Conservation (phyloP, 2,329 filamentous ascomycete genomes). For the Colletotrichum plurivorum region DNA sequence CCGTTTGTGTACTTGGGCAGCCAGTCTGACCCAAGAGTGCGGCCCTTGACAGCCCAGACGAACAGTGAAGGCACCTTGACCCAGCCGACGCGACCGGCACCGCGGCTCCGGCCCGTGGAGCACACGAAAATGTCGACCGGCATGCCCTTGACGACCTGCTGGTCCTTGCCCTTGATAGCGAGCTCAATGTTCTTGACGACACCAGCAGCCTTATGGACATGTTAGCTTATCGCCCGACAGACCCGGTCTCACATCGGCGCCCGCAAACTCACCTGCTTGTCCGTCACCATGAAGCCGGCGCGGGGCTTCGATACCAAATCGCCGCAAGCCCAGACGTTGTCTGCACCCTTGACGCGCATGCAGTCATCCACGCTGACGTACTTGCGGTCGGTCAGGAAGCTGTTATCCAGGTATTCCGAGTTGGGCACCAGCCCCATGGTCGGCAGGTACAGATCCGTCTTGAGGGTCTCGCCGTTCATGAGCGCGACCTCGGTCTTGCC, state of each 20-base stretch:
- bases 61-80: conserved; percentile 65
- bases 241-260: no score
- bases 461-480: conserved; percentile 60
- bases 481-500: conserved; percentile 66
- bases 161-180: conserved; percentile 59
- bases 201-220: conserved; percentile 57
- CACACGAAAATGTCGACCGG: conserved; percentile 65
- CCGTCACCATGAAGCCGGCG: conserved; percentile 72
- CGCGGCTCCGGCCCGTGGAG: conserved; percentile 64
- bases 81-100: conserved; percentile 62
- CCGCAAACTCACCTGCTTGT: conserved; percentile 61
- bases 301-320: conserved; percentile 67
- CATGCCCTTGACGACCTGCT: conserved; percentile 60
- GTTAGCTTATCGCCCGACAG: no score
- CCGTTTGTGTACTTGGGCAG: conserved; percentile 63
- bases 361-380: conserved; percentile 66
- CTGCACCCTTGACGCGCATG: conserved; percentile 60
- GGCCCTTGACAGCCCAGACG: conserved; percentile 67
- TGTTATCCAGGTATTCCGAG: conserved; percentile 64
- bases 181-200: conserved; percentile 69
- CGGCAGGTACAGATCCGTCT: conserved; percentile 70
- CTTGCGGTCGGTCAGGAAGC: conserved; percentile 59
- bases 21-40: conserved; percentile 62
- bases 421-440: conserved; percentile 70
- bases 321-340: conserved; percentile 67